Conservation (phyloP, 1,139 yeast genomes). For the Candida gigantensis region DNA sequence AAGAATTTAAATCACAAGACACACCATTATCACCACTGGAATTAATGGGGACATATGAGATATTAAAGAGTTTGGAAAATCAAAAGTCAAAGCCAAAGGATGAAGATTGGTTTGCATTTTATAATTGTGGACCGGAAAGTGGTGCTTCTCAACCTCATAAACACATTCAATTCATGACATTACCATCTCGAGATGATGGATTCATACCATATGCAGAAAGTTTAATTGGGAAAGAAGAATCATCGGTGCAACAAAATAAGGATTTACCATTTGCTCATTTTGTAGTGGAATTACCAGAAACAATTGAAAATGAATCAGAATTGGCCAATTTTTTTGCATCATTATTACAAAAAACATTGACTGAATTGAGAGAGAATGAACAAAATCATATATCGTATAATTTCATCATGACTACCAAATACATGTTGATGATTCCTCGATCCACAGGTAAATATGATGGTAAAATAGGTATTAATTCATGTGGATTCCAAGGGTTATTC, state of each 20-base stretch:
- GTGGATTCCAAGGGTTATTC: slow-evolving; percentile 78
- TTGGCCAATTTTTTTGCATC: slow-evolving; percentile 68
- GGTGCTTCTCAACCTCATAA: slow-evolving; percentile 95
- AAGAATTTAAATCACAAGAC: slow-evolving; percentile 67
- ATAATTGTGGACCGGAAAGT: slow-evolving; percentile 81
- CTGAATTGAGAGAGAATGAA: slow-evolving; percentile 58
- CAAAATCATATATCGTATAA: slow-evolving; percentile 63
- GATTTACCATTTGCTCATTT: slow-evolving; percentile 81
- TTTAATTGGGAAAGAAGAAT: slow-evolving; percentile 20
- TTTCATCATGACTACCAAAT: slow-evolving; percentile 73
- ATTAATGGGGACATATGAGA: slow-evolving; percentile 55
- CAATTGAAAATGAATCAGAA: slow-evolving; percentile 42
- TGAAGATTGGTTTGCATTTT: slow-evolving; percentile 66
- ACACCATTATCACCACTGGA: slow-evolving; percentile 72
- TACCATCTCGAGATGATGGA: slow-evolving; percentile 51
- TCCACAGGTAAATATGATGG: slow-evolving; percentile 39
- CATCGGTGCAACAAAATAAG: slow-evolving; percentile 61
- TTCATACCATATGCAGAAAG: slow-evolving; percentile 63
- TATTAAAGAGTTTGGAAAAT: slow-evolving; percentile 37
- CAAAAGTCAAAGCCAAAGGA: slow-evolving; percentile 22
- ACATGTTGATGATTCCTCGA: slow-evolving; percentile 89
- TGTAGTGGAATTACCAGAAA: slow-evolving; percentile 62
- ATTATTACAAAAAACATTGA: slow-evolving; percentile 68
- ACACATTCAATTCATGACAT: slow-evolving; percentile 80
- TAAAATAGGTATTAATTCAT: slow-evolving; percentile 68